Evolutionary conservation across 169 alveolate species (phyloP).

Genomic region (Fabrea salina): DNA sequence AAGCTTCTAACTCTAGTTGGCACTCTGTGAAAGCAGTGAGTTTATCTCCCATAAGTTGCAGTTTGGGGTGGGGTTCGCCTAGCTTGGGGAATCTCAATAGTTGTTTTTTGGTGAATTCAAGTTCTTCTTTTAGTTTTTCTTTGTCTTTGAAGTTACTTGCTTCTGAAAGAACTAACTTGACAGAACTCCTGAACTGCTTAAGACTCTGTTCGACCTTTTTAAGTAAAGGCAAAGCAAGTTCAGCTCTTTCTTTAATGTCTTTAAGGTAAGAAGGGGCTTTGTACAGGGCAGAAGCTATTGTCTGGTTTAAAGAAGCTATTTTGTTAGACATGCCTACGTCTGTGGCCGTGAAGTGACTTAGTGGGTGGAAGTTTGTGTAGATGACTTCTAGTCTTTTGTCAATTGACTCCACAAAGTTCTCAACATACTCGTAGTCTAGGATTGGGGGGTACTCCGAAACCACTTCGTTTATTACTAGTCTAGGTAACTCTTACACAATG

Average conservation of each 20-base stretch:
- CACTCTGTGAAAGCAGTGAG: neutral
- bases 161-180: neutral
- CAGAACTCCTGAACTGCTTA: constrained; percentile 7
- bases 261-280: neutral
- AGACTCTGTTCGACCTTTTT: neutral
- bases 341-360: neutral
- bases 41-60: neutral
- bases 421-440: constrained; percentile 12
- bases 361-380: constrained; percentile 30
- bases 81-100: neutral
- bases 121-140: neutral
- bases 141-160: neutral
- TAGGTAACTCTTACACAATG: neutral
- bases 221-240: constrained; percentile 13
- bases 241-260: constrained; percentile 1
- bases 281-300: neutral
- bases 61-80: neutral
- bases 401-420: neutral
- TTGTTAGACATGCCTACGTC: neutral
- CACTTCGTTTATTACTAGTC: constrained; percentile 9
- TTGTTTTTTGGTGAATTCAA: neutral
- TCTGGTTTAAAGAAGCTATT: neutral
- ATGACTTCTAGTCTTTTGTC: constrained; percentile 14
- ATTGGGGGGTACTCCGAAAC: constrained; percentile 23
- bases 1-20: neutral